A percentile compares a stretch with the other conserved stretches of the same genome.
These are phyloP conservation scores for Ambrosiella beaveri DNA, from an alignment of 2,329 filamentous ascomycete genomes.

Conservation along the genomic window DNA sequence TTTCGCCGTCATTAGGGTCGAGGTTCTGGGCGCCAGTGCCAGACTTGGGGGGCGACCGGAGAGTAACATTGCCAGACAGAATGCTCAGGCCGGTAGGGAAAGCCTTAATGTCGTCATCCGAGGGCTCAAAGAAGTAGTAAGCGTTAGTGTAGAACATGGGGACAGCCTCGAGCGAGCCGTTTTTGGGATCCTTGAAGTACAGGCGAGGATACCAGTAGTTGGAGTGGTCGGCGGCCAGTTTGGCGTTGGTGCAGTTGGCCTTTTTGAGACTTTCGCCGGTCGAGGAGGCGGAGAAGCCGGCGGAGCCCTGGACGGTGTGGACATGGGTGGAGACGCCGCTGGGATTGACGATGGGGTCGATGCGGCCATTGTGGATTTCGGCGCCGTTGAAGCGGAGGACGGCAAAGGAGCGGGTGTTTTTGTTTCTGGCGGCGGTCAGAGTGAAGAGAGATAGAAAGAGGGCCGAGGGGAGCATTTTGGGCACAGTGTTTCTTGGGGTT, in stretches of 20 bases:
- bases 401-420: slow-evolving; percentile 38
- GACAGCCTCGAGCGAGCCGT: slow-evolving; percentile 47
- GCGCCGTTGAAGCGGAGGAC: slow-evolving; percentile 56
- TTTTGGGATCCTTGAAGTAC: slow-evolving; percentile 47
- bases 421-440: slow-evolving; percentile 19
- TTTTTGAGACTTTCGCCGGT: slow-evolving; percentile 39
- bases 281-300: slow-evolving; percentile 45
- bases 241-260: slow-evolving; percentile 55
- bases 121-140: slow-evolving; percentile 58
- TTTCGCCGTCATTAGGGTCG: slow-evolving; percentile 32
- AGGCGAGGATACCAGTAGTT: slow-evolving; percentile 64
- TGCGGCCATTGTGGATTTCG: slow-evolving; percentile 41
- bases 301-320: slow-evolving; percentile 55
- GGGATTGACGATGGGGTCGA: slow-evolving; percentile 52
- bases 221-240: slow-evolving; percentile 48
- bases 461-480: background rate
- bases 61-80: slow-evolving; percentile 44
- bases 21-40: slow-evolving; percentile 30
- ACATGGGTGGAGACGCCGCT: slow-evolving; percentile 43
- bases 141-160: slow-evolving; percentile 54
- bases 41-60: slow-evolving; percentile 38
- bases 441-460: slow-evolving; percentile 12
- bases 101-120: slow-evolving; percentile 47
- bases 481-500: background rate
- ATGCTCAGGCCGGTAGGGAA: slow-evolving; percentile 59